phyloP scores from a whole-genome alignment of 768 basidiomycete species.

The Chalciporus sphaerocephalus region DNA sequence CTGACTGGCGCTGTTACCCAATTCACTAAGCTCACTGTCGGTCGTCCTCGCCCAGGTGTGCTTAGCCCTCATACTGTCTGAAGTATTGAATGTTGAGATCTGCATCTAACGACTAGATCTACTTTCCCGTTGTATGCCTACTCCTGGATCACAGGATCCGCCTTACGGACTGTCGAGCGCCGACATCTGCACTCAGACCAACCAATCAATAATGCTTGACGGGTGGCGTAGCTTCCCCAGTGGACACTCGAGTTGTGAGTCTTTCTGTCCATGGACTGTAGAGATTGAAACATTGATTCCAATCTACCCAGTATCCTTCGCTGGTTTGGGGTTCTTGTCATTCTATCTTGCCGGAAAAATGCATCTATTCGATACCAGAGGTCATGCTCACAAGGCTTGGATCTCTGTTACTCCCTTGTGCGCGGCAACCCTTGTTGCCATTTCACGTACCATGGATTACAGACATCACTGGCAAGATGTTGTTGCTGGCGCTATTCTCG shows the following conservation, averaged over 20 bases:
- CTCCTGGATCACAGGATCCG: conserved; percentile 58
- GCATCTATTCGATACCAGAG: conserved; percentile 81
- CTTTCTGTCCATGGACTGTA: neutral
- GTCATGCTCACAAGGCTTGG: conserved; percentile 82
- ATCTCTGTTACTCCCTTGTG: conserved; percentile 70
- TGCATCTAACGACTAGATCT: conserved; percentile 18
- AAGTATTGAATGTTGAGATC: neutral
- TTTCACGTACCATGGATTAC: conserved; percentile 89
- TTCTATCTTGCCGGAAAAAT: conserved; percentile 91
- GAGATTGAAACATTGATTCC: conserved; percentile 7
- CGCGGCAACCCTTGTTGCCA: conserved; percentile 73
- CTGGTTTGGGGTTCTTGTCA: conserved; percentile 84
- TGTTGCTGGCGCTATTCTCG: conserved; percentile 71
- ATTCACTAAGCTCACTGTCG: conserved; percentile 80
- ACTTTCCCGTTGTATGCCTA: conserved; percentile 57
- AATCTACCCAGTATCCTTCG: conserved; percentile 69
- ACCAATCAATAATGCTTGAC: conserved; percentile 57
- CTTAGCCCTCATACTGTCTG: neutral
- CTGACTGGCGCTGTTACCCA: conserved; percentile 82
- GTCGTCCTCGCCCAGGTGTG: conserved; percentile 81
- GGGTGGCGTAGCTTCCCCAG: conserved; percentile 92
- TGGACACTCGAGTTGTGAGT: conserved; percentile 83
- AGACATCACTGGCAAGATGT: conserved; percentile 94
- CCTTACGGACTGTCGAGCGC: conserved; percentile 69
- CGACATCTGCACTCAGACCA: conserved; percentile 73